Percentiles rank a stretch among this genome's conserved stretches.
phyloP scores from a whole-genome alignment of 208 protist genomes.

The Jaenimonas drosophilae region DNA sequence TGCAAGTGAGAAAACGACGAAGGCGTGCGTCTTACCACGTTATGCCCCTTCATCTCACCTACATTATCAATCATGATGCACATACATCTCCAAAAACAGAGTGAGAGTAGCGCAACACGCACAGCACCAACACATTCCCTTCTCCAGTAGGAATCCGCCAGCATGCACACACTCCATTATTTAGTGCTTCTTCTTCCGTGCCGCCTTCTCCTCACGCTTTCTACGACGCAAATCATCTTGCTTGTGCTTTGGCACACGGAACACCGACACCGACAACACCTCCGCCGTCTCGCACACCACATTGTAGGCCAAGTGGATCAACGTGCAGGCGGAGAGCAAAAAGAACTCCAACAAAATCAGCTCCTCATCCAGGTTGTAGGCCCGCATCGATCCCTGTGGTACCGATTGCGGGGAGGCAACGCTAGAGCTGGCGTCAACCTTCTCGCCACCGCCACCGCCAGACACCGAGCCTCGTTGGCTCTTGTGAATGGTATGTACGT shows the following conservation, averaged over 20 bases:
- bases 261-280: slow-evolving; percentile 43
- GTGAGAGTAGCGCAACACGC: too few relatives aligned
- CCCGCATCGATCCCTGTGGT: slow-evolving; percentile 1
- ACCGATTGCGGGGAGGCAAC: neutral
- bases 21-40: too few relatives aligned
- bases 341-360: slow-evolving; percentile 61
- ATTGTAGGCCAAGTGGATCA: slow-evolving; percentile 44
- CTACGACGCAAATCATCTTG: slow-evolving; percentile 22
- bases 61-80: too few relatives aligned
- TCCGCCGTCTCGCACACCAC: slow-evolving; percentile 26
- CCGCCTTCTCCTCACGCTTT: slow-evolving; percentile 13
- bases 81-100: too few relatives aligned
- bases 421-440: slow-evolving; percentile 9
- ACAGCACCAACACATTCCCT: too few relatives aligned
- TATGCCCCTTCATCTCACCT: too few relatives aligned
- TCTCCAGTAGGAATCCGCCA: slow-evolving; percentile 2
- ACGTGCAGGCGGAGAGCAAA: slow-evolving; percentile 26
- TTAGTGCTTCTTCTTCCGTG: slow-evolving; percentile 3
- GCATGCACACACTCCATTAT: slow-evolving; percentile 4
- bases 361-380: slow-evolving; percentile 26
- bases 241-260: slow-evolving; percentile 41
- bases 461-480: slow-evolving; percentile 4
- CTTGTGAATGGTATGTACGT: slow-evolving; percentile 12
- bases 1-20: too few relatives aligned
- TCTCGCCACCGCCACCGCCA: slow-evolving; percentile 10